A percentile compares a stretch with the other conserved stretches of the same genome.
phyloP scores from a whole-genome alignment of 2,329 filamentous ascomycete species.

The Botryotinia globosa region DNA sequence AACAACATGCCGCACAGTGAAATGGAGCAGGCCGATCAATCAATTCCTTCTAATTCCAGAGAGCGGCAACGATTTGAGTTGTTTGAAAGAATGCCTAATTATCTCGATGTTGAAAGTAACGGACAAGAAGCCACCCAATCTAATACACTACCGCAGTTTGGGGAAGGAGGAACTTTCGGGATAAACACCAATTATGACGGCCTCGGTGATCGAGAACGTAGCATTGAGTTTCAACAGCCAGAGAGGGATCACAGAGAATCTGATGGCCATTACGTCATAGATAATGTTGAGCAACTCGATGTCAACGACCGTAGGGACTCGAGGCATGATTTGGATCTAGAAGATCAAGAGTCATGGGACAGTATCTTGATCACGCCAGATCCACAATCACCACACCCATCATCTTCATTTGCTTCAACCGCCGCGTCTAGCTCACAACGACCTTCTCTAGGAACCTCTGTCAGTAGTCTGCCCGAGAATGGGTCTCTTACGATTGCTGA shows the following conservation, averaged over 20 bases:
- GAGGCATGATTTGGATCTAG: conserved; percentile 75
- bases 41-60: not conserved
- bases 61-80: not conserved
- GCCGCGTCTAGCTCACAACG: conserved; percentile 31
- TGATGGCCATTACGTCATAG: conserved; percentile 11
- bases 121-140: not conserved
- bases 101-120: not conserved
- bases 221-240: not conserved
- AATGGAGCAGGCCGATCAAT: not conserved
- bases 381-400: conserved; percentile 72
- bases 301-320: conserved; percentile 81
- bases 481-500: conserved; percentile 28
- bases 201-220: conserved; percentile 11
- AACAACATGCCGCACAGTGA: not conserved
- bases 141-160: not conserved
- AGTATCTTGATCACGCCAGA: conserved; percentile 80
- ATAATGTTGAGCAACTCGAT: conserved; percentile 26
- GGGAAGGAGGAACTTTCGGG: not conserved
- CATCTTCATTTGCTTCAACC: conserved; percentile 68
- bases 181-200: conserved; percentile 3
- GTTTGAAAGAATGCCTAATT: not conserved
- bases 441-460: conserved; percentile 32
- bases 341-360: conserved; percentile 67
- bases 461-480: conserved; percentile 30
- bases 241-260: not conserved